Evolutionary conservation across 106 monocot species (phyloP).

Genomic region (Dendrobium nobile): DNA sequence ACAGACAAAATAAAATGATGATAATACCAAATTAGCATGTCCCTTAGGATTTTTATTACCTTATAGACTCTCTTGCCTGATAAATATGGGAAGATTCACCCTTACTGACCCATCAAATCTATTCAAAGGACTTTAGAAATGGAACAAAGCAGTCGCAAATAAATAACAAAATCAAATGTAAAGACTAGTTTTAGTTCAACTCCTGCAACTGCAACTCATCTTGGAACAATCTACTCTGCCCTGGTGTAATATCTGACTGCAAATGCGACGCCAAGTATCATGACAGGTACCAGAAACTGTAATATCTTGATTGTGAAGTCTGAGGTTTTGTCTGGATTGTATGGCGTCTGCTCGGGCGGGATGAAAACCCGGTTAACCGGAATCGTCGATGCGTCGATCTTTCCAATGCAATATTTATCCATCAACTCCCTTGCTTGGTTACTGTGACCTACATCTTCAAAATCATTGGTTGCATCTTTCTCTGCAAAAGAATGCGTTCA

Average conservation of each 20-base stretch:
- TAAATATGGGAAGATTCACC: no score
- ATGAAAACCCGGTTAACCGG: slow-evolving; percentile 22
- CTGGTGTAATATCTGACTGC: slow-evolving; percentile 53
- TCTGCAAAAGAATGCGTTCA: slow-evolving; percentile 20
- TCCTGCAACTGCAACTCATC: background rate
- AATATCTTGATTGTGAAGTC: slow-evolving; percentile 46
- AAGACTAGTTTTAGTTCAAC: background rate
- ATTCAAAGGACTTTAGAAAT: background rate
- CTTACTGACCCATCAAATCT: background rate
- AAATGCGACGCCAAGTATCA: slow-evolving; percentile 68
- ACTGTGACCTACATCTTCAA: slow-evolving; percentile 60
- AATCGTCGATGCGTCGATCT: slow-evolving; percentile 34
- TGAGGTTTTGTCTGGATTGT: slow-evolving; percentile 30
- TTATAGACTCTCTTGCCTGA: no score
- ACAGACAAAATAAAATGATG: background rate
- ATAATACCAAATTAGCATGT: background rate
- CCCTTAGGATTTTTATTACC: background rate
- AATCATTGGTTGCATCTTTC: slow-evolving; percentile 61
- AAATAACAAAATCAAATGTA: background rate
- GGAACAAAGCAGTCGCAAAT: background rate
- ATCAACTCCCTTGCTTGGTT: slow-evolving; percentile 39
- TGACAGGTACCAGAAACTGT: slow-evolving; percentile 59
- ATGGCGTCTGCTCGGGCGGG: slow-evolving; percentile 24
- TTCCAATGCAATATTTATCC: slow-evolving; percentile 42
- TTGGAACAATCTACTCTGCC: slow-evolving; percentile 17